Conservation (phyloP, 441 rosid species). For the Euphorbia schlechtendalii region DNA sequence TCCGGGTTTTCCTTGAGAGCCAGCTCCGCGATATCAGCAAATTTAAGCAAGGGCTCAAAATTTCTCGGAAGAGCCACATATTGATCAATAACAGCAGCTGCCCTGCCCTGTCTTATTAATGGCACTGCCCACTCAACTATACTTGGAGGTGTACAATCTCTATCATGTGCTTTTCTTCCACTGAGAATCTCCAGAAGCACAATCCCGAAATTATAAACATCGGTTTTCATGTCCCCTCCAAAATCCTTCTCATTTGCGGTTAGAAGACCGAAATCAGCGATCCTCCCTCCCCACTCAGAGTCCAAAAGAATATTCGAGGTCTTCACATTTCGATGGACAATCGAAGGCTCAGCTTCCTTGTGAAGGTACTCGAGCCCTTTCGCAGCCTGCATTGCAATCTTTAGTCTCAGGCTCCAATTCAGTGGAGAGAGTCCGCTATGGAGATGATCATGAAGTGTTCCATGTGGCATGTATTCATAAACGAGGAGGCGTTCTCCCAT, state of each 20-base stretch:
- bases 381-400: conserved; percentile 83
- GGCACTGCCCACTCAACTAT: conserved; percentile 68
- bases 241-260: conserved; percentile 44
- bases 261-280: conserved; percentile 74
- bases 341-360: conserved; percentile 53
- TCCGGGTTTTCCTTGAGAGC: conserved; percentile 50
- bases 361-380: conserved; percentile 90
- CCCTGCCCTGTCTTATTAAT: conserved; percentile 48
- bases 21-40: conserved; percentile 63
- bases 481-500: conserved; percentile 82
- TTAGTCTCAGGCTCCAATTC: conserved; percentile 68
- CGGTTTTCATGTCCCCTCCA: conserved; percentile 41
- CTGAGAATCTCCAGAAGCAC: conserved; percentile 76
- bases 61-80: conserved; percentile 52
- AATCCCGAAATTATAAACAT: conserved; percentile 64
- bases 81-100: conserved; percentile 49
- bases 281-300: conserved; percentile 74
- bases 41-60: conserved; percentile 60
- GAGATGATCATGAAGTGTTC: conserved; percentile 75
- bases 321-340: conserved; percentile 63
- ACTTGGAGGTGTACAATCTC: conserved; percentile 49
- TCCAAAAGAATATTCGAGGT: conserved; percentile 77
- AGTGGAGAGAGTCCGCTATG: conserved; percentile 60
- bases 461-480: conserved; percentile 76
- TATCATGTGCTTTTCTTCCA: conserved; percentile 73